Conservation (phyloP, 495 filamentous ascomycete species). For the Penicillium turbatum region DNA sequence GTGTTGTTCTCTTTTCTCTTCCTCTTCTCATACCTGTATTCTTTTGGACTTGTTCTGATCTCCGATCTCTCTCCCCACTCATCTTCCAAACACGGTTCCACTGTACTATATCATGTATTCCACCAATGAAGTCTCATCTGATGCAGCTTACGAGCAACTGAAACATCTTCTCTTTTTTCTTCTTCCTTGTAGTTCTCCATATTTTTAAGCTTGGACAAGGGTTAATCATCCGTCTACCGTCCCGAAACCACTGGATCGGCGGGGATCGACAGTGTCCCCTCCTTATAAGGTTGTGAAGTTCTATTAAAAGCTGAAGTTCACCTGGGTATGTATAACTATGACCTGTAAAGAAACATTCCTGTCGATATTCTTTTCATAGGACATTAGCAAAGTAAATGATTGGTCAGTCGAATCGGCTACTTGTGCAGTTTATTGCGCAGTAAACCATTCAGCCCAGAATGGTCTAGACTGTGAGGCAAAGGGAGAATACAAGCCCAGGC, state of each 20-base stretch:
- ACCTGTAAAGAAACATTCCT: background rate
- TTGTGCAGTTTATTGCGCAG: background rate
- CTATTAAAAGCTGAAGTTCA: too few species aligned
- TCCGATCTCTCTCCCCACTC: constrained; percentile 16
- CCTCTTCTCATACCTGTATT: constrained; percentile 30
- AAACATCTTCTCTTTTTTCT: background rate
- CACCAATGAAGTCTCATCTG: constrained; percentile 20
- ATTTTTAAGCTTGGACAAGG: background rate
- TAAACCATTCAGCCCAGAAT: background rate
- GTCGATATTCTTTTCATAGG: background rate
- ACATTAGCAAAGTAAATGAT: background rate
- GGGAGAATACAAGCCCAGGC: background rate
- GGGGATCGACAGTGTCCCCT: background rate
- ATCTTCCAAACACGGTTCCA: constrained; percentile 23
- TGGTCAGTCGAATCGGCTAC: constrained; percentile 3
- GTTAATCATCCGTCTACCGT: background rate
- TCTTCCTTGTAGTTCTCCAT: background rate
- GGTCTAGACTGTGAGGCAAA: background rate
- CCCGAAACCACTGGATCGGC: background rate
- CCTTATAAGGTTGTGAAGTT: background rate
- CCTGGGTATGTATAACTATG: too few species aligned
- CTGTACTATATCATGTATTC: constrained; percentile 31
- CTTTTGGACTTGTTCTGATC: constrained; percentile 15
- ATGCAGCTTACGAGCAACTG: constrained; percentile 1
- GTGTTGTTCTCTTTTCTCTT: constrained; percentile 26